phyloP scores from a whole-genome alignment of 345 rosid species.

The Hypericum androsaemum region DNA sequence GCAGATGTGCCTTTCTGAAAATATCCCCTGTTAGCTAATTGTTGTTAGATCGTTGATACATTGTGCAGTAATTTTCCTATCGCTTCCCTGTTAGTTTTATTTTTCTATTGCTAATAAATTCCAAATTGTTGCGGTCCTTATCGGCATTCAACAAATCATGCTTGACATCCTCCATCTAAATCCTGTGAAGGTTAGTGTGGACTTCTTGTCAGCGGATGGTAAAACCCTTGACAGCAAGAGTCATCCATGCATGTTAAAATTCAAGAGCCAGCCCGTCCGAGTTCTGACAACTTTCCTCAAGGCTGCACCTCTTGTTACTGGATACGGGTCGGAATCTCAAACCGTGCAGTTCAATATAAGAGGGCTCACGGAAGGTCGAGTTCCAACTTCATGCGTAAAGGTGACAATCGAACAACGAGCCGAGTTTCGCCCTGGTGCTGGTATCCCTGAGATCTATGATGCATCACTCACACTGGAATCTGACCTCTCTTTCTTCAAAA shows the following conservation, averaged over 20 bases:
- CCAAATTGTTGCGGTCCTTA: background rate
- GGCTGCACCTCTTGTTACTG: slow-evolving; percentile 59
- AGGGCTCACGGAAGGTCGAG: slow-evolving; percentile 45
- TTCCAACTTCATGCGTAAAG: slow-evolving; percentile 59
- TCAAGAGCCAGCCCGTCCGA: slow-evolving; percentile 67
- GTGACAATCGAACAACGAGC: slow-evolving; percentile 64
- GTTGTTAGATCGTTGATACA: too few species aligned
- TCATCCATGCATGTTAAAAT: slow-evolving; percentile 63
- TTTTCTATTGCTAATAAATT: too few species aligned
- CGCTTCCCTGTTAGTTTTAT: background rate
- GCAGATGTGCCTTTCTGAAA: too few species aligned
- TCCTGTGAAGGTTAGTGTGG: slow-evolving; percentile 68
- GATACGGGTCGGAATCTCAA: slow-evolving; percentile 69
- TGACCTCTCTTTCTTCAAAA: slow-evolving; percentile 42
- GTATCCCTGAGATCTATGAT: slow-evolving; percentile 75
- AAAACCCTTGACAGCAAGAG: slow-evolving; percentile 46
- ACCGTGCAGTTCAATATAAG: slow-evolving; percentile 44
- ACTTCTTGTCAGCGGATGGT: slow-evolving; percentile 52
- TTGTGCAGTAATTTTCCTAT: too few species aligned
- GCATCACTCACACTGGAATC: slow-evolving; percentile 51
- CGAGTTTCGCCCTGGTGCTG: slow-evolving; percentile 49
- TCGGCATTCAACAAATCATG: background rate
- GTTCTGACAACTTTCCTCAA: slow-evolving; percentile 51
- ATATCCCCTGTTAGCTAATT: too few species aligned
- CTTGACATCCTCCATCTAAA: slow-evolving; percentile 5